Evolutionary conservation across 2,329 filamentous ascomycete species (phyloP).

Genomic region (Curvularia verruculosa): DNA sequence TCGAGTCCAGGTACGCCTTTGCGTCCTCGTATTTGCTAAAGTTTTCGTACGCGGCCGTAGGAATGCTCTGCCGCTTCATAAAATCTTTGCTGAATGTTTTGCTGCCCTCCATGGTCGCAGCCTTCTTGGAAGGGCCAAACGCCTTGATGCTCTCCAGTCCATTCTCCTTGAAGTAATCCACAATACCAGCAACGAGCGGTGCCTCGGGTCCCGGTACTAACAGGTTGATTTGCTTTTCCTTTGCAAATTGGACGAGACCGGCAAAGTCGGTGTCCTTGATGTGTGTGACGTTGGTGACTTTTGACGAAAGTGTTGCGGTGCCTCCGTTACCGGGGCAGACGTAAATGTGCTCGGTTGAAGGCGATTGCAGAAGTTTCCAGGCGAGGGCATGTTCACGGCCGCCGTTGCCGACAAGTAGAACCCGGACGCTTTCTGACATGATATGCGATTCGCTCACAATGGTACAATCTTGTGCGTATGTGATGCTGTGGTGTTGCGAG

Average conservation of each 20-base stretch:
- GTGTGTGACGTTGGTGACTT: slow-evolving; percentile 68
- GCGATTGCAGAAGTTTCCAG: slow-evolving; percentile 89
- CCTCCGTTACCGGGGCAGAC: slow-evolving; percentile 83
- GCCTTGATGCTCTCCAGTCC: slow-evolving; percentile 64
- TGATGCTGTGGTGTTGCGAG: slow-evolving; percentile 3
- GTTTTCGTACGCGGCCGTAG: slow-evolving; percentile 89
- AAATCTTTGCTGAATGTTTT: slow-evolving; percentile 99
- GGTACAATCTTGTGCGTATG: slow-evolving; percentile 1
- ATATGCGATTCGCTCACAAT: slow-evolving; percentile 7
- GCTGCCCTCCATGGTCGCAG: slow-evolving; percentile 90
- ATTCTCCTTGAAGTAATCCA: slow-evolving; percentile 74
- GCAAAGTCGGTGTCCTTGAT: slow-evolving; percentile 79
- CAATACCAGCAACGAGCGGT: slow-evolving; percentile 89
- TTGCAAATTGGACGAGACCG: slow-evolving; percentile 75
- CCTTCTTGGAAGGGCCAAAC: slow-evolving; percentile 85
- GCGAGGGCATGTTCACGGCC: slow-evolving; percentile 93
- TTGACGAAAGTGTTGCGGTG: slow-evolving; percentile 58
- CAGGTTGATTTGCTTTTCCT: slow-evolving; percentile 75
- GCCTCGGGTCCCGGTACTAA: slow-evolving; percentile 91
- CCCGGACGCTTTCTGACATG: slow-evolving; percentile 39
- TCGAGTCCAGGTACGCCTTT: slow-evolving; percentile 66
- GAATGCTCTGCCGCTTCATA: slow-evolving; percentile 89
- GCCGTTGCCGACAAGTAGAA: slow-evolving; percentile 91
- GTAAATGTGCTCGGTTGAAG: slow-evolving; percentile 75
- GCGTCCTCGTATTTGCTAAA: slow-evolving; percentile 80